Base-by-base conservation (phyloP, 495 filamentous ascomycete species). In the Penicillium malachiteum region DNA sequence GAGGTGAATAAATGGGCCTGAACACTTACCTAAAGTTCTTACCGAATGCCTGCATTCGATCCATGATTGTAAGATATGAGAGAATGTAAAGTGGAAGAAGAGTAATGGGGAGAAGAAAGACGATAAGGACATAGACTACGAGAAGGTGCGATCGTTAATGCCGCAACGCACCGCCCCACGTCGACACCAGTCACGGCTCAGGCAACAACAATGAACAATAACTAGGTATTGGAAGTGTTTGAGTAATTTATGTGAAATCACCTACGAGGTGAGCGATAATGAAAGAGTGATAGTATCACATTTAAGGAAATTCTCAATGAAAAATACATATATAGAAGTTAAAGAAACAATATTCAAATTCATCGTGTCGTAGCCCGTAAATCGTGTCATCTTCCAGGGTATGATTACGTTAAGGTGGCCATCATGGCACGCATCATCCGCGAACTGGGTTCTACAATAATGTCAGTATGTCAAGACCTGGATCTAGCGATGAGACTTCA, bases 361-460 rank as follows among this genome's bases (percentile, higher is more conserved):
- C 9, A 32, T 13, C 12, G 12, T 26, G 10, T 44, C 41, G 26
- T 46, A 46, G 43, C 30, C 43, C 43, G 43, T 46, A 46, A 53
- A 55, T 62, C 52, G 46, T 55, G 17, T 55, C 37, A 30, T 21
- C 56, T 30, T 18, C 42, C 9, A 21, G 11, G 10, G 26, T 6
- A 18, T 6, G 47, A 0, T 66, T 68, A 93, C 38, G 88, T 91
- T 53, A 94, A 70, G 18, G 90, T 92, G 33, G 85, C 84, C 64
- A 92, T 72, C 87, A 91, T 89, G 37, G 86, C 86, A 57, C 83
- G 87, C 62, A 93, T 67, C 40, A 88, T 62, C 42, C 77, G 78
- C 31, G 88, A 83, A 48, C 84, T 80, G 2, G 87, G 80, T 52
- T 67, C 80, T 83, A 64, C 26, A 59, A 52, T 45, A 49, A 43